phyloP scores from a whole-genome alignment of 371 early-diverging fungal species.

The Mucor plumbeus region DNA sequence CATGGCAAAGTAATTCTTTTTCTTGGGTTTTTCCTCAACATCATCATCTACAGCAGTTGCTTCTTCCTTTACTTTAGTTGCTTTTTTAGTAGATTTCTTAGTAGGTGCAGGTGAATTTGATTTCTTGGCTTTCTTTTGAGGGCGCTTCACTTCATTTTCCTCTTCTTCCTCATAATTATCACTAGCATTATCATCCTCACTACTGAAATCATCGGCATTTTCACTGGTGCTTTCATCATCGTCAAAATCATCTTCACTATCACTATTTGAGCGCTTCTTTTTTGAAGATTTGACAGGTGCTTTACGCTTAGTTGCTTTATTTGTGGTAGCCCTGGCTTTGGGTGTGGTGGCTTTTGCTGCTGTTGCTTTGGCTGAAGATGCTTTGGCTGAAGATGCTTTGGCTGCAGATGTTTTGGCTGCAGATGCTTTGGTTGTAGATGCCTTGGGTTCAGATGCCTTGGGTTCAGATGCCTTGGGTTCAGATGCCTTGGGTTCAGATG shows the following conservation, averaged over 20 bases:
- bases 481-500: neutral
- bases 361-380: neutral
- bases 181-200: conserved; percentile 20
- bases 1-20: conserved; percentile 19
- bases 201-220: conserved; percentile 9
- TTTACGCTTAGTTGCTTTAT: neutral
- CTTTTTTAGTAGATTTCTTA: neutral
- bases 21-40: conserved; percentile 16
- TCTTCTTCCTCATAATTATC: conserved; percentile 29
- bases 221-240: conserved; percentile 16
- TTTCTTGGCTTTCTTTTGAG: conserved; percentile 22
- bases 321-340: neutral
- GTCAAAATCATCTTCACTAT: conserved; percentile 3
- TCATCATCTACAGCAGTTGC: neutral
- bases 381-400: neutral
- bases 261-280: neutral
- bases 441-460: neutral
- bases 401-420: neutral
- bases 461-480: neutral
- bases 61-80: conserved; percentile 18
- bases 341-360: neutral
- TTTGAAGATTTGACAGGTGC: neutral
- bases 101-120: conserved; percentile 30
- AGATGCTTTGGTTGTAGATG: neutral
- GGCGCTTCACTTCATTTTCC: conserved; percentile 6